Evolutionary conservation across 2,329 filamentous ascomycete species (phyloP).

Genomic region (Pseudocercospora cruenta): DNA sequence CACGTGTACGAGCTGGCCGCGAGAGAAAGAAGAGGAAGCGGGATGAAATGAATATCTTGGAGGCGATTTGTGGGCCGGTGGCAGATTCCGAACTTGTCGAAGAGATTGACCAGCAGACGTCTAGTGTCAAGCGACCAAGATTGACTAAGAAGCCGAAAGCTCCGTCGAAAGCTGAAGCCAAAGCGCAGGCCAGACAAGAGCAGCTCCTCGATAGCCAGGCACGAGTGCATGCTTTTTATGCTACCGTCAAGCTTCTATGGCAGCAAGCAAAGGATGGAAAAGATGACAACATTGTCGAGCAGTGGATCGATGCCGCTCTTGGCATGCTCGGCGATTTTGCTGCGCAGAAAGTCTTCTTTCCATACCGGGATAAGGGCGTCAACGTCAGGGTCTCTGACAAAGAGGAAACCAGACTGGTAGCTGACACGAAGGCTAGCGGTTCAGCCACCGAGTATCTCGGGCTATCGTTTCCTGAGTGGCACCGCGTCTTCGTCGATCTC

Average conservation of each 20-base stretch:
- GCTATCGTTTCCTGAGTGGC: constrained; percentile 81
- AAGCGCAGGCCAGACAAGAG: constrained; percentile 18
- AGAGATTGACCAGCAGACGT: constrained; percentile 1
- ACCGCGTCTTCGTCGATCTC: constrained; percentile 88
- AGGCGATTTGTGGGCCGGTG: constrained; percentile 6
- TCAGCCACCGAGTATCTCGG: constrained; percentile 65
- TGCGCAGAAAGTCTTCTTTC: constrained; percentile 63
- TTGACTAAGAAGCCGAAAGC: constrained; percentile 21
- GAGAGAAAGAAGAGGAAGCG: constrained; percentile 16
- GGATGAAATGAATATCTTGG: constrained; percentile 13
- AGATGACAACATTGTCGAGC: constrained; percentile 54
- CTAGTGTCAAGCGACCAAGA: constrained; percentile 24
- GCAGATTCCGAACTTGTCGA: constrained; percentile 12
- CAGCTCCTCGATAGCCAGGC: constrained; percentile 27
- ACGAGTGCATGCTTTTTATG: constrained; percentile 40
- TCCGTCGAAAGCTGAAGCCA: constrained; percentile 9
- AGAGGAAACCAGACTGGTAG: constrained; percentile 13
- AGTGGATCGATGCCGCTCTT: constrained; percentile 63
- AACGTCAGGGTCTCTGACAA: constrained; percentile 48
- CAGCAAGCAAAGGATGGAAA: constrained; percentile 48
- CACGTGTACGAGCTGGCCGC: neutral
- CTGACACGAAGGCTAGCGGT: constrained; percentile 44
- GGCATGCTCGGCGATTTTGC: constrained; percentile 64
- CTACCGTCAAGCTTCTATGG: constrained; percentile 44
- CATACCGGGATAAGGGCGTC: constrained; percentile 52